Evolutionary conservation across 768 basidiomycete species (phyloP).

Genomic region (Termitomyces sp.): DNA sequence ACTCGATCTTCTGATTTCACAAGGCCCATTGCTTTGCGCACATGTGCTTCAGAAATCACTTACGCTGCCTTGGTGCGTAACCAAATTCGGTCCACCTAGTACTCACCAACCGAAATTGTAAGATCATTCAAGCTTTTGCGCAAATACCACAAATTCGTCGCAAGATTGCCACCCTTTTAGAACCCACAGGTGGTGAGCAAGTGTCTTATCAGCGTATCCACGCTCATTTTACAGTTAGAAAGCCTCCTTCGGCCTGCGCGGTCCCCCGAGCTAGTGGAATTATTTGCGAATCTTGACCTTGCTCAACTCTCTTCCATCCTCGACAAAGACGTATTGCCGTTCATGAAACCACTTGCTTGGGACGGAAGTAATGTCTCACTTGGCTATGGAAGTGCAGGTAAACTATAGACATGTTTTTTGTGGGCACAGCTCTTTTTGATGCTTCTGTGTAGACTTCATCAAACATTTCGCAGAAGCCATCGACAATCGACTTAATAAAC

Average conservation of each 20-base stretch:
- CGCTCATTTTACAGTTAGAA: background rate
- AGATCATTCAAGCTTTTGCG: conserved; percentile 56
- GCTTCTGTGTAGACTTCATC: conserved; percentile 38
- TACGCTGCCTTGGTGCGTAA: conserved; percentile 54
- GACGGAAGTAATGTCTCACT: conserved; percentile 21
- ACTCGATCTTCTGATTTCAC: background rate
- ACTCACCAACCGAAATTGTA: background rate
- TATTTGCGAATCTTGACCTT: conserved; percentile 66
- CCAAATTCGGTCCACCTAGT: background rate
- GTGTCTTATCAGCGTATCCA: background rate
- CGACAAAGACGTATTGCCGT: conserved; percentile 42
- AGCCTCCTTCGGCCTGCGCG: background rate
- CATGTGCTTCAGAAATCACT: conserved; percentile 40
- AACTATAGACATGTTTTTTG: conserved; percentile 11
- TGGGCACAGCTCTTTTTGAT: conserved; percentile 1
- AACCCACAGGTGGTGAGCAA: background rate
- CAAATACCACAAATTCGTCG: conserved; percentile 67
- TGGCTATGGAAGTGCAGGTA: conserved; percentile 13
- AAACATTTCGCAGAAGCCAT: conserved; percentile 34
- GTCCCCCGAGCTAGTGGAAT: conserved; percentile 48
- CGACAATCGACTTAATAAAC: conserved; percentile 36
- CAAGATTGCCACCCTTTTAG: conserved; percentile 23
- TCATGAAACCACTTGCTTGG: conserved; percentile 36
- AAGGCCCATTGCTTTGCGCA: conserved; percentile 70
- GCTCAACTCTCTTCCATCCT: conserved; percentile 52